Evolutionary conservation across 768 basidiomycete species (phyloP), one percentile per base, ranked within the genome.

Genomic region (Hebeloma cylindrosporum): DNA sequence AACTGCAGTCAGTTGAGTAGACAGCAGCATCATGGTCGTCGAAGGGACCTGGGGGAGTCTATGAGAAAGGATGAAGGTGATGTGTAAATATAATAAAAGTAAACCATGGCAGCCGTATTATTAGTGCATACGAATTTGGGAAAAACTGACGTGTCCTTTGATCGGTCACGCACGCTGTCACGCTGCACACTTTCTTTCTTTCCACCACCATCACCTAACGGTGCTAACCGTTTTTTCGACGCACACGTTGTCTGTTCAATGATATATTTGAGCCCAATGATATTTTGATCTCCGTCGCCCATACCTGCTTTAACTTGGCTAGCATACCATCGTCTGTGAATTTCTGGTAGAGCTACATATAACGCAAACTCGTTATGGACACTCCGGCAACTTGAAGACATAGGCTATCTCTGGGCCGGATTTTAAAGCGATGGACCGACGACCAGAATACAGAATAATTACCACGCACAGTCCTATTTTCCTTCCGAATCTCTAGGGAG

Each of bases 1-100:
- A 18, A 75, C 50, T 14, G 68, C 64, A 18, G 74, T 55, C 6
- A 77, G 43, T 36, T 64, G 60, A 39, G 62, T 55, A 11, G 65
- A 59, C 57, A 73, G 57, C 63, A 72, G n/a, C n/a, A n/a, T 71
- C 52, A 55, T 60, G 40, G 35, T 34, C 25, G 48, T 27, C 42
- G 39, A 20, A 25, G 31, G n/a, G 6, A 41, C 23, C 11, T 17
- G 18, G 42, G 25, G 37, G 43, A 33, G 28, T 32, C 30, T 42
- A 26, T 25, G 50, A 31, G 39, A 43, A 39, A 34, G 10, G 40
- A 41, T 31, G 34, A 11, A 14, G 29, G 11, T 30, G 29, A 5
- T 30, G 29, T 11, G 16, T 10, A 30, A 10, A 30, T 10, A 14
- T 40, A 14, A 20, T 21, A 18, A 27, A 25, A 34, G 21, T 27